Base-by-base conservation (phyloP, 2,329 filamentous ascomycete species). In the Dryadomyces sulphureus region DNA sequence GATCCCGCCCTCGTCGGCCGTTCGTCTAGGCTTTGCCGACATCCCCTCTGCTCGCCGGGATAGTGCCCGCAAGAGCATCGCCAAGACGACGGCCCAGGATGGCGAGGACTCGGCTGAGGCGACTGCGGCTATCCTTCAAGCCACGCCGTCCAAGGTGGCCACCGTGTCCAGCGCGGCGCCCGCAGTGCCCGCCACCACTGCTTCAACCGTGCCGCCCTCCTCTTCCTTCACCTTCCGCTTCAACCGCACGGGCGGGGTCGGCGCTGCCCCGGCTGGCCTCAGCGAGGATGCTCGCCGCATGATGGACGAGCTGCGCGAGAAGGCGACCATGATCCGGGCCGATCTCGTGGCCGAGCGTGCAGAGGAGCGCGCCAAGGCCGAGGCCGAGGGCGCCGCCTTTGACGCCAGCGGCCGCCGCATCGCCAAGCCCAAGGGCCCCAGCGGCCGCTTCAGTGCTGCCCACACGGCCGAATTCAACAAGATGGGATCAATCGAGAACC, bases 401-500 rank as follows among this genome's bases (percentile, higher is more conserved):
- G n/a, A n/a, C n/a, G 41, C 41, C 36, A 59, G 62, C 16, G 65
- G 63, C 34, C 46, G 48, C 5, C 81, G 90, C 53, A 84, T 94
- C 57, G 89, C 84, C 7, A 77, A 78, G 53, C 78, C 89, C 12
- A 93, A 81, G 65, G 80, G 85, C 54, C 89, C 81, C 60, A 73
- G 77, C 43, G 69, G 79, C 42, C 81, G 90, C 40, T 96, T 81
- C 65, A 94, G 86, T 59, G 81, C 87, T 51, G 79, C 77, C 34
- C 90, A 96, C 60, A 83, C 85, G 75, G 79, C 81, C 43, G 77
- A 90, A 57, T 95, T 96, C 66, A 86, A 86, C 65, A 96, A 94
- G 69, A 95, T 96, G 90, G 88, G 94, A 60, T 95, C 89, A 2
- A 95, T 96, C 57, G 85, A 79, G 38, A 81, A 81, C 51, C 89